Percentiles rank a stretch among this genome's conserved stretches.
Conservation (phyloP, 495 filamentous ascomycete genomes). For the Parathielavia hyrcaniae region DNA sequence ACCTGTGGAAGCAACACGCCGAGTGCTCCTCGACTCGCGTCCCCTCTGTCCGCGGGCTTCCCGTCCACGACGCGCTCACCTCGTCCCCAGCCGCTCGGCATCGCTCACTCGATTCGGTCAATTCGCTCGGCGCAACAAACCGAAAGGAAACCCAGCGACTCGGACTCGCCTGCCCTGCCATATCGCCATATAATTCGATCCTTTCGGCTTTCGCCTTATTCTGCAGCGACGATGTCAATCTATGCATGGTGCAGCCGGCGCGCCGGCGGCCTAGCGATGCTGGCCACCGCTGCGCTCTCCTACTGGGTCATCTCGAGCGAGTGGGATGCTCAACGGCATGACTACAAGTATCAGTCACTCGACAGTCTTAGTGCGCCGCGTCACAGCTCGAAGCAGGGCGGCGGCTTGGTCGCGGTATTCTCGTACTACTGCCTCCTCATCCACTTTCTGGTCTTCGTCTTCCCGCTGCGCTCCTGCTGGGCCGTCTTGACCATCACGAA, state of each 20-base stretch:
- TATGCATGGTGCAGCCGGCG: slow-evolving; percentile 45
- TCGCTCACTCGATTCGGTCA: neutral
- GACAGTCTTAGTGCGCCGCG: slow-evolving; percentile 40
- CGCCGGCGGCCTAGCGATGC: slow-evolving; percentile 45
- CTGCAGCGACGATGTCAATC: slow-evolving; percentile 37
- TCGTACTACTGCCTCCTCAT: slow-evolving; percentile 50
- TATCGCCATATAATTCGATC: neutral
- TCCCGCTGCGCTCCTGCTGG: slow-evolving; percentile 50
- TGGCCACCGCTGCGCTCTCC: slow-evolving; percentile 38
- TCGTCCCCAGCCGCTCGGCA: neutral
- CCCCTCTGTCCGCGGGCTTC: slow-evolving; percentile 18
- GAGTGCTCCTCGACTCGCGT: slow-evolving; percentile 25
- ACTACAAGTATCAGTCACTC: slow-evolving; percentile 41
- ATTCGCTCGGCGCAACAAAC: neutral
- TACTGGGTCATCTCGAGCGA: slow-evolving; percentile 46
- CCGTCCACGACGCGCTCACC: neutral
- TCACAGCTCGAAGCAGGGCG: slow-evolving; percentile 31
- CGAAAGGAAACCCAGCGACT: neutral
- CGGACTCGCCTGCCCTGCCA: slow-evolving; percentile 11
- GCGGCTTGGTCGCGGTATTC: slow-evolving; percentile 40
- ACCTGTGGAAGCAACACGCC: slow-evolving; percentile 25
- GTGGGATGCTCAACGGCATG: slow-evolving; percentile 37
- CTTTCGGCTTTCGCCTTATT: neutral
- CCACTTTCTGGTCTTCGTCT: slow-evolving; percentile 48
- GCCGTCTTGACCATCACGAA: slow-evolving; percentile 45